Base-by-base conservation (phyloP, 164 flowering plant species). In the Vitis riparia region DNA sequence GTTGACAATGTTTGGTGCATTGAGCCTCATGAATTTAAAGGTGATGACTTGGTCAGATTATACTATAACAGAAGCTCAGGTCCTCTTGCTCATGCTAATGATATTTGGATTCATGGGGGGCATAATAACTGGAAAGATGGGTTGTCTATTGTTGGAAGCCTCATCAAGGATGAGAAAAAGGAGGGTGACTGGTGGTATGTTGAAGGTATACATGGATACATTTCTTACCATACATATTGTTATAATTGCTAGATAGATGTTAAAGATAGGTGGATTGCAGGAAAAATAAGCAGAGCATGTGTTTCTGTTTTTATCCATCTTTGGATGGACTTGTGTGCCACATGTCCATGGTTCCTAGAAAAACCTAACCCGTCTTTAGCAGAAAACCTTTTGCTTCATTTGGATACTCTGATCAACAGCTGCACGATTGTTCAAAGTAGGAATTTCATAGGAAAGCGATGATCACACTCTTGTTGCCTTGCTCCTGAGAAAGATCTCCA, bases 81-180 rank as follows among this genome's bases (percentile, higher is more conserved):
- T 65, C 95, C 97, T 55, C 95, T 96, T 79, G 84, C 82, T 71
- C 77, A 85, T 76, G 82, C 91, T 48, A 72, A 76, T 5, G 91
- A 91, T 63, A 29, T 93, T 44, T 96, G 99, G 99, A 82, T 96
- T 68, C 99, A 96, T 80, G 98, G 92, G 57, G 99, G 99, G 27
- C 69, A 88, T 63, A 83, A 91, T 77, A 81, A 79, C 79, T 96
- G 99, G 99, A 76, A 64, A 50, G 81, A 85, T 73, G 98, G 97
- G 19, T 68, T 88, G 67, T 80, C 94, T 44, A 83, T 96, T 69
- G 80, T 79, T 69, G 85, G 77, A 67, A 88, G 68, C 78, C 91
- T 96, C 68, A 79, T 75, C 59, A 81, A 37, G 17, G 73, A 85
- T 51, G 88, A 79, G 76, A 78, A 63, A 77, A 75, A 81, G 72